Evolutionary conservation across 805 yeast genomes (phyloP), one percentile per base, ranked within the genome.

Genomic region (Starmera caribaea): DNA sequence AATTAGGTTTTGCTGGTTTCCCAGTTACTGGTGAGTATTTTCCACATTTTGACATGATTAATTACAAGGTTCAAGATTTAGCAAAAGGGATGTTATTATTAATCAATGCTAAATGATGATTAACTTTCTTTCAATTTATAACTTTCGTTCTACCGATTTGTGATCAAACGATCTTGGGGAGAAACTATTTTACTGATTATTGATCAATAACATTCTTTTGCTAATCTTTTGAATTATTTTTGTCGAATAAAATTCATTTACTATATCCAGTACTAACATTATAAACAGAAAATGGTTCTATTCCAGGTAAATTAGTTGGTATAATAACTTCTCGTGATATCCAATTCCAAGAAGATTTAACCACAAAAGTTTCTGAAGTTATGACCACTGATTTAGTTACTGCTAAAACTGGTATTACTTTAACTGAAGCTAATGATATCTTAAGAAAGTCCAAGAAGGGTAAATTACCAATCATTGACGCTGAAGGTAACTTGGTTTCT

Each of bases 141-240:
- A 90, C 97, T 90, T 90, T 90, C 98, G 97, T 90, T 90, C 98
- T 90, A 81, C 97, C 95, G 96, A 30, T 30, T 57, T 70, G 60
- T 66, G 95, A 82, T 84, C 92, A 79, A 80, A 82, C 95, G 92
- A 88, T 84, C 95, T 76, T 87, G 96, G 66, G 94, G 97, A 88
- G 53, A 81, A 61, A 49, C 53, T 62, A 57, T 55, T 60, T 51
- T 56, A 54, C 78, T 71, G 74, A 64, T 41, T 36, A 30, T 13
- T 32, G 45, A 47, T 46, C 34, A 9, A 21, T 21, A 21, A 3
- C 8, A 21, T 21, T 21, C 6, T 21, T 21, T 21, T 21, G 4
- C 8, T 21, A 9, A 21, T 8, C 10, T 16, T 16, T 15, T 14
- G 8, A n/a, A 3, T 30, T 30, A 3, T 30, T 16, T 10, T 16